Base-by-base conservation (phyloP, 1,139 yeast genomes). In the Saccharomyces pastorianus region DNA sequence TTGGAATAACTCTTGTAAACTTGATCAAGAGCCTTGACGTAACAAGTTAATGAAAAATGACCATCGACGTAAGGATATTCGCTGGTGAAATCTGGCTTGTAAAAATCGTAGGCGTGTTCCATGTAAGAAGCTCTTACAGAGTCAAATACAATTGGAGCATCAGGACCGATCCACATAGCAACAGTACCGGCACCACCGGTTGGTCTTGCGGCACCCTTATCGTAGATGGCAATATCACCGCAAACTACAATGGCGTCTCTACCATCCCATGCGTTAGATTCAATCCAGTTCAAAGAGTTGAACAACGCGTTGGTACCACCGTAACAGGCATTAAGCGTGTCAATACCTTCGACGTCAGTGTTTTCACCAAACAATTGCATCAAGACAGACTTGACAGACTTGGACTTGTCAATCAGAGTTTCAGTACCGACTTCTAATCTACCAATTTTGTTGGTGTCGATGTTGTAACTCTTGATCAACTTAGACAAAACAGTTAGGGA, bases 161-260 rank as follows among this genome's bases (percentile, higher is more conserved):
- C 96, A 54, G 98, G 96, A 53, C 99, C 99, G 68, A 95, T 87
- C 72, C 88, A 83, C 70, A 95, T 68, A 51, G 99, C 99, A 57
- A 93, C 95, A 54, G 96, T 82, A 68, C 99, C 99, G 57, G 96
- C 98, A 75, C 99, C 99, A 71, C 99, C 99, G 56, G 99, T 93
- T 67, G 99, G 99, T 78, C 99, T 85, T 55, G 99, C 99, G 51
- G 95, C 86, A 71, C 99, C 99, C 76, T 91, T 82, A 65, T 93
- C 90, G 75, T 95, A 95, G 65, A 95, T 86, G 69, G 99, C 99
- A 71, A 95, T 93, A 73, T 95, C 99, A 73, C 97, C 98, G 69
- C 95, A 85, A 46, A 91, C 96, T 55, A 91, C 99, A 66, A 93
- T 83, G 57, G 99, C 99, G 68, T 93, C 91, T 74, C 99, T 84